Evolutionary conservation across 164 flowering plant genomes (phyloP), one percentile per base, ranked within the genome.

Genomic region (Taxillus chinensis): DNA sequence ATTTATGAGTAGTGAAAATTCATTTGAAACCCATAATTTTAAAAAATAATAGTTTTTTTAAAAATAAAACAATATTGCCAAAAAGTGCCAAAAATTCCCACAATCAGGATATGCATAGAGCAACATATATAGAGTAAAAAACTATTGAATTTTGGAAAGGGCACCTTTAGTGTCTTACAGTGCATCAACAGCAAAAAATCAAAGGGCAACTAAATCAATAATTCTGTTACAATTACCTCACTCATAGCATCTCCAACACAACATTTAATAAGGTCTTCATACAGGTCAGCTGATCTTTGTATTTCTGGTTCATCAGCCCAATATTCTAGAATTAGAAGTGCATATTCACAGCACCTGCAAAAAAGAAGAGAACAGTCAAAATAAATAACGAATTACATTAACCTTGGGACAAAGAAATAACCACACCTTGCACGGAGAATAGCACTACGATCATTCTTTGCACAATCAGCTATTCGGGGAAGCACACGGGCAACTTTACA

Each of bases 221-320:
- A 27, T 48, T 48, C 13, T 48, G 51, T 14, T 48, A 5, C 4
- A 16, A 13, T 56, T 79, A 95, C 99, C 96, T 95, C 99, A 79
- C 99, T 87, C 92, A 91, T 89, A 58, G 99, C 96, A 84, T 95
- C 99, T 42, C 78, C 87, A 16, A 86, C 96, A 76, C 97, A 95
- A 70, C 96, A 89, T 63, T 73, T 86, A 45, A 95, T 85, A 39
- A 95, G 76, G 72, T 91, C 99, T 75, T 95, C 99, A 82, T 91
- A 95, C 3, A 87, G 80, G 74, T 95, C 97, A 45, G 97, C 99
- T 27, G 97, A 78, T 55, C 96, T 81, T 61, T 91, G 99, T 71
- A 95, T 89, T 78, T 95, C 99, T 64, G 97, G 96, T 59, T 91
- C 97, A 82, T 95, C 97, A 70, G 99, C 80, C 99, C 99, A 95